Evolutionary conservation across 2,329 filamentous ascomycete genomes (phyloP).

Genomic region (Botrytis fabae): DNA sequence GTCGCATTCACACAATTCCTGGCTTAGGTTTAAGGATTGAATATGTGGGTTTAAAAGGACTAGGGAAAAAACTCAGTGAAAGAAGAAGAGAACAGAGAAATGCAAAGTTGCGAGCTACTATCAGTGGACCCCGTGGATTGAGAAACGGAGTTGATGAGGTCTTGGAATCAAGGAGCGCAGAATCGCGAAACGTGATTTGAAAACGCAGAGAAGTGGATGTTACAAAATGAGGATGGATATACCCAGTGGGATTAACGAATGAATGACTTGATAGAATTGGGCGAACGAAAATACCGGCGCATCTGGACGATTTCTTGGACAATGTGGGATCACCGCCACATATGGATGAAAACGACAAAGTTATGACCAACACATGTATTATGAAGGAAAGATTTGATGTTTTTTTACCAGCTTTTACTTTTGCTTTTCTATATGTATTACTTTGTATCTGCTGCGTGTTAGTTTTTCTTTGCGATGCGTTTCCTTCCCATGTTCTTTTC

Average conservation of each 20-base stretch:
- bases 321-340: not conserved
- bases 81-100: conserved; percentile 58
- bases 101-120: conserved; percentile 59
- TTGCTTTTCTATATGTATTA: conserved; percentile 10
- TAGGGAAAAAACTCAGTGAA: conserved; percentile 59
- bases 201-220: not conserved
- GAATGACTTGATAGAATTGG: conserved; percentile 7
- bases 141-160: conserved; percentile 40
- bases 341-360: not conserved
- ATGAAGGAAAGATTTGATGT: conserved; percentile 5
- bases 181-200: conserved; percentile 18
- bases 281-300: conserved; percentile 8
- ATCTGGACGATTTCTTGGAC: not conserved
- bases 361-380: conserved; percentile 13
- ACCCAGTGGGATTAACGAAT: conserved; percentile 9
- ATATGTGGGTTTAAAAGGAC: conserved; percentile 50
- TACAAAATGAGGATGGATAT: conserved; percentile 10
- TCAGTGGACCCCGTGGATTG: conserved; percentile 54
- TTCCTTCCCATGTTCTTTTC: not conserved
- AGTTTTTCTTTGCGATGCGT: not conserved
- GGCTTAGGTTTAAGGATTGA: conserved; percentile 49
- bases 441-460: not conserved
- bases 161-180: conserved; percentile 25
- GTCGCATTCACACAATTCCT: conserved; percentile 36
- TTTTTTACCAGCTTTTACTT: conserved; percentile 1